A percentile compares a stretch with the other conserved stretches of the same genome.
Evolutionary conservation across 2,329 filamentous ascomycete genomes (phyloP).

Genomic region (Plectosphaerella sp.): DNA sequence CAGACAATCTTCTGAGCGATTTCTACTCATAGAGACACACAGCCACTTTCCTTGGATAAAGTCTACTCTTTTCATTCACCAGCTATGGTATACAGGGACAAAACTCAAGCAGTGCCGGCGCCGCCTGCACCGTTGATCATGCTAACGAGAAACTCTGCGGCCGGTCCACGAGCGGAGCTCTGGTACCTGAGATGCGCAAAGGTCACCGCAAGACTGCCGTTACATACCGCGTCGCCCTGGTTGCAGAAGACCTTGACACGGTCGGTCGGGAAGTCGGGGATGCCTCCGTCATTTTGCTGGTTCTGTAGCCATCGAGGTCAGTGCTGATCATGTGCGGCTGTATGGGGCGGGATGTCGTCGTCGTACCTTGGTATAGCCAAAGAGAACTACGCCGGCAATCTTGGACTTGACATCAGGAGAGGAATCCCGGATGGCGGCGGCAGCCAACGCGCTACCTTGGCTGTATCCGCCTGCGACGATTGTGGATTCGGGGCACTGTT

Average conservation of each 20-base stretch:
- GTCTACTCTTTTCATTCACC: no score
- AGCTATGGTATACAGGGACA: no score
- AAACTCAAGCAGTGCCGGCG: no score
- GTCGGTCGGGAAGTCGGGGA: conserved; percentile 25
- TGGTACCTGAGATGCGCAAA: no score
- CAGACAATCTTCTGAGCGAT: no score
- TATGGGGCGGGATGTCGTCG: conserved; percentile 8
- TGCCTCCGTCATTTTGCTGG: conserved; percentile 26
- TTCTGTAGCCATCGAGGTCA: conserved; percentile 20
- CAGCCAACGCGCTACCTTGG: conserved; percentile 23
- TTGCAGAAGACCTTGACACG: conserved; percentile 35
- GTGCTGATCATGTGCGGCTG: conserved; percentile 13
- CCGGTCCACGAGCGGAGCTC: no score
- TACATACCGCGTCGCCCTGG: conserved; percentile 26
- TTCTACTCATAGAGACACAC: no score
- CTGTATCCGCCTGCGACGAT: conserved; percentile 33
- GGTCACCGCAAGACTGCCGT: no score
- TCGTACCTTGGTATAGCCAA: conserved; percentile 12
- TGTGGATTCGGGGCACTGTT: conserved; percentile 26
- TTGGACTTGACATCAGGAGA: conserved; percentile 9
- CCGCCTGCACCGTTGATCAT: no score
- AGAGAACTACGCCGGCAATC: conserved; percentile 14
- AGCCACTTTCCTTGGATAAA: no score
- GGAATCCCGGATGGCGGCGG: conserved; percentile 17
- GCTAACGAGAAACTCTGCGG: no score